These are phyloP conservation scores for Hyaloscypha hepaticicola DNA, from an alignment of 495 filamentous ascomycete species.

Conservation along the genomic window DNA sequence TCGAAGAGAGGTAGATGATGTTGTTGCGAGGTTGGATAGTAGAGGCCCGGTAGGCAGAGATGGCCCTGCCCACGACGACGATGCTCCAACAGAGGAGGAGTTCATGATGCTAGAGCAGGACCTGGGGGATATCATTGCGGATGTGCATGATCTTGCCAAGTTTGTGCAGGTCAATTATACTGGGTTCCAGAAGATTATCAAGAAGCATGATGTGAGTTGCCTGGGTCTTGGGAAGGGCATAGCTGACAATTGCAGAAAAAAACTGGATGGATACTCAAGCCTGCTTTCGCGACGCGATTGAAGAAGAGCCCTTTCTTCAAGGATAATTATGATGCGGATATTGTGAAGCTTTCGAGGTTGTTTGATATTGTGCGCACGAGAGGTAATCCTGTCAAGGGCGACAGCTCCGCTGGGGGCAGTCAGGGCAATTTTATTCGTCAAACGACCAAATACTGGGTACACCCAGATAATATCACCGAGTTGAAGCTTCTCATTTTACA, in stretches of 20 bases:
- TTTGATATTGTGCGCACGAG: slow-evolving; percentile 93
- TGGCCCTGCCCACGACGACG: slow-evolving; percentile 38
- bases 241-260: slow-evolving; percentile 66
- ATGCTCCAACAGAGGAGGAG: slow-evolving; percentile 79
- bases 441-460: slow-evolving; percentile 99
- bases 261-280: slow-evolving; percentile 90
- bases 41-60: slow-evolving; percentile 40
- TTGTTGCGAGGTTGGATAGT: slow-evolving; percentile 69
- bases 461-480: slow-evolving; percentile 97
- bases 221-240: neutral
- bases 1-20: slow-evolving; percentile 86
- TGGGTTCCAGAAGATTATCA: slow-evolving; percentile 99
- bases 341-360: slow-evolving; percentile 91
- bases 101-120: slow-evolving; percentile 94
- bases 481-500: slow-evolving; percentile 96
- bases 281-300: slow-evolving; percentile 88
- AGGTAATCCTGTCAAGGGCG: slow-evolving; percentile 88
- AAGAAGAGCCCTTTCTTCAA: slow-evolving; percentile 97
- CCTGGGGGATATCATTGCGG: slow-evolving; percentile 95
- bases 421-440: slow-evolving; percentile 97
- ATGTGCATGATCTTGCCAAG: slow-evolving; percentile 97
- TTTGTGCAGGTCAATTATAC: slow-evolving; percentile 99
- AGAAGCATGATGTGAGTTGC: slow-evolving; percentile 91
- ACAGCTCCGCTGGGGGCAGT: slow-evolving; percentile 82
- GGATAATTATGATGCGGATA: slow-evolving; percentile 96